Percentiles rank a stretch among this genome's conserved stretches.
phyloP scores from a whole-genome alignment of 208 protist species.

The Trypanosoma boissoni region DNA sequence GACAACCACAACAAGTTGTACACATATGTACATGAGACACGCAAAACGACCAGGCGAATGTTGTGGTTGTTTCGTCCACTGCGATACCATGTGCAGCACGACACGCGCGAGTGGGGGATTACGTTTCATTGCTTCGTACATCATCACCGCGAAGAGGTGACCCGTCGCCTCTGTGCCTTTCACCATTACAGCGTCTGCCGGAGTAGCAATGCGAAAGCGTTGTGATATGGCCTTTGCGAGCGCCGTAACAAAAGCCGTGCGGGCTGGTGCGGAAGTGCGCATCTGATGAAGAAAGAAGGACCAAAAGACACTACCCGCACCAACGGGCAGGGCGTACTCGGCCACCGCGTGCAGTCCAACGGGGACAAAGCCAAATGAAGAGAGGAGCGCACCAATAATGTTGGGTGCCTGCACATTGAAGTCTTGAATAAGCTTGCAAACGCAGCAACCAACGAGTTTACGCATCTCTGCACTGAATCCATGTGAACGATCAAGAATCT shows the following conservation, averaged over 20 bases:
- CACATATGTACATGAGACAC: slow-evolving; percentile 81
- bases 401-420: slow-evolving; percentile 89
- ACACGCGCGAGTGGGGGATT: slow-evolving; percentile 74
- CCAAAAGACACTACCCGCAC: slow-evolving; percentile 85
- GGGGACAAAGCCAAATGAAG: slow-evolving; percentile 74
- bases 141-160: slow-evolving; percentile 81
- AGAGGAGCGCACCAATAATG: slow-evolving; percentile 69
- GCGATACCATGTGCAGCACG: slow-evolving; percentile 80
- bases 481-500: slow-evolving; percentile 81
- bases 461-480: slow-evolving; percentile 77
- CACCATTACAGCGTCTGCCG: slow-evolving; percentile 55
- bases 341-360: slow-evolving; percentile 58
- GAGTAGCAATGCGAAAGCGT: slow-evolving; percentile 78
- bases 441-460: slow-evolving; percentile 86
- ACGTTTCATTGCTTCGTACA: slow-evolving; percentile 89
- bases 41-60: slow-evolving; percentile 78
- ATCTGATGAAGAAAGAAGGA: slow-evolving; percentile 84
- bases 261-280: slow-evolving; percentile 74
- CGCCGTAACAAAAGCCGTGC: slow-evolving; percentile 79
- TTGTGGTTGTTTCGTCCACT: slow-evolving; percentile 75
- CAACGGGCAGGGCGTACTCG: slow-evolving; percentile 79
- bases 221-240: slow-evolving; percentile 78
- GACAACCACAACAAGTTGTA: slow-evolving; percentile 74
- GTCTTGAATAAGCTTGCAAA: slow-evolving; percentile 89
- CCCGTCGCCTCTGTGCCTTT: slow-evolving; percentile 56